These are phyloP conservation scores for Daedalea quercina DNA, from an alignment of 768 basidiomycete genomes.

Conservation along the genomic window DNA sequence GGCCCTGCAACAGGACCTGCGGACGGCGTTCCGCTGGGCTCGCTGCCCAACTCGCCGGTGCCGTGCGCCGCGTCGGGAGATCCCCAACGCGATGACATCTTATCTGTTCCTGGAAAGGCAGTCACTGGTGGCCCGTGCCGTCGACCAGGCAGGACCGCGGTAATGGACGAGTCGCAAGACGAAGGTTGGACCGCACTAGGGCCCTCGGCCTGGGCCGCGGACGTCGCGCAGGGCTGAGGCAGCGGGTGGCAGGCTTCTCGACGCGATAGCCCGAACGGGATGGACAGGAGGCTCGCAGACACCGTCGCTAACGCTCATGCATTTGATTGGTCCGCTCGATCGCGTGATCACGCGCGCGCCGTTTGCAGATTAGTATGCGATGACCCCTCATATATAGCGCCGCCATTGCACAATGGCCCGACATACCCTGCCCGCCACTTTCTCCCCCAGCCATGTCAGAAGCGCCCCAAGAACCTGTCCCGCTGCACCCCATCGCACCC, in stretches of 20 bases:
- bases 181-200: too few species aligned
- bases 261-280: not conserved
- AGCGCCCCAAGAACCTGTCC: constrained; percentile 14
- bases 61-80: too few species aligned
- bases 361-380: not conserved
- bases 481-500: constrained; percentile 68
- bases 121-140: too few species aligned
- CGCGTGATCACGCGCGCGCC: constrained; percentile 6
- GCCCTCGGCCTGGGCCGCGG: too few species aligned
- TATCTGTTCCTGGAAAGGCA: too few species aligned
- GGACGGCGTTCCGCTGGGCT: too few species aligned
- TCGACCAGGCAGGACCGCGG: too few species aligned
- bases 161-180: too few species aligned
- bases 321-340: constrained; percentile 1
- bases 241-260: not conserved
- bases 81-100: too few species aligned
- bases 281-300: not conserved
- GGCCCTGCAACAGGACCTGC: too few species aligned
- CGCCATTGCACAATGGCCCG: not conserved
- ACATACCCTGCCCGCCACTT: constrained; percentile 1
- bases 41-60: too few species aligned
- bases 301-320: not conserved
- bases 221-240: too few species aligned
- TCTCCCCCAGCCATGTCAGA: constrained; percentile 20
- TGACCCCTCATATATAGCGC: constrained; percentile 1